A percentile compares a stretch with the other conserved stretches of the same genome.
These are phyloP conservation scores for Trichoderma polysporum DNA, from an alignment of 2,329 filamentous ascomycete genomes.

Conservation along the genomic window DNA sequence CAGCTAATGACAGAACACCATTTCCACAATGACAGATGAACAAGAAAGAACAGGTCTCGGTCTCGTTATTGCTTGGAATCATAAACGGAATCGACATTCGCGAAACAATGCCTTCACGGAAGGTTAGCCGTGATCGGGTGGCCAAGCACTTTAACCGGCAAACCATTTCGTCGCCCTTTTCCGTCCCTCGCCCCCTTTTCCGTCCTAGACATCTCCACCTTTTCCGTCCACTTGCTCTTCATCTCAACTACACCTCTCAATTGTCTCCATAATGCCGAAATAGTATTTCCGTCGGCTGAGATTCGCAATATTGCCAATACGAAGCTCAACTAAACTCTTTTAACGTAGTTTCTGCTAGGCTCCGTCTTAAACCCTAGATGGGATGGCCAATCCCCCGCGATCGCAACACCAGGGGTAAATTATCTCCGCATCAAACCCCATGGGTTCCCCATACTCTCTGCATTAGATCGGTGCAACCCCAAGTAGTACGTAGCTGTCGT, in stretches of 20 bases:
- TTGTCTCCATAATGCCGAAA: neutral
- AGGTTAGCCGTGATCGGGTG: neutral
- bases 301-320: neutral
- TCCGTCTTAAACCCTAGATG: neutral
- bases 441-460: neutral
- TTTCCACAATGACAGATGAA: neutral
- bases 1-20: neutral
- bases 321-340: neutral
- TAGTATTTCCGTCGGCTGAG: conserved; percentile 8
- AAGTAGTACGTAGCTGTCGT: neutral
- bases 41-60: neutral
- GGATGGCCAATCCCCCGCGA: neutral
- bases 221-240: neutral
- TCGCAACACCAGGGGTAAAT: neutral
- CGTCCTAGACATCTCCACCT: neutral
- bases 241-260: neutral
- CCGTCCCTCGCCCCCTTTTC: conserved; percentile 6
- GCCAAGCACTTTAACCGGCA: neutral
- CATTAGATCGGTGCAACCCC: conserved; percentile 14
- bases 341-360: neutral
- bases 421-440: conserved; percentile 13
- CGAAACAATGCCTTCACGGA: neutral
- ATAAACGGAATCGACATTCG: neutral
- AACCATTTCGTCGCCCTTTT: neutral
- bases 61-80: neutral